Percentiles rank a stretch among this genome's conserved stretches.
phyloP scores from a whole-genome alignment of 768 basidiomycete genomes.

The Pleurotus platypus region DNA sequence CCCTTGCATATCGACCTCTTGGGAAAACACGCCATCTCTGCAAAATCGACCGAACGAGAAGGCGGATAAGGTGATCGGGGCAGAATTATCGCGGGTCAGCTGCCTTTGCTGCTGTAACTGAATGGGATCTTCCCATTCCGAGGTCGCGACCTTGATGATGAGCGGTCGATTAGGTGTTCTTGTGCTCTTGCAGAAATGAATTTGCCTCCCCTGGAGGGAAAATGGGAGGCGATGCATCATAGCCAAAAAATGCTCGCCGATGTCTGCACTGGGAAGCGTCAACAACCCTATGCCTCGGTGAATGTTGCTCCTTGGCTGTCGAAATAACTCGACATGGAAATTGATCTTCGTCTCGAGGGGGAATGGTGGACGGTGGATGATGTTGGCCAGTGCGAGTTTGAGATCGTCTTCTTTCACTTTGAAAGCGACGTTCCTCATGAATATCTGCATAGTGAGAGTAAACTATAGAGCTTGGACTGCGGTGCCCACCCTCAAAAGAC shows the following conservation, averaged over 20 bases:
- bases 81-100: not conserved
- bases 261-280: not conserved
- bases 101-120: not conserved
- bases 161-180: not conserved
- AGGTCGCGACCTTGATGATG: not conserved
- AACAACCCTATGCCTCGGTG: not conserved
- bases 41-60: conserved; percentile 26
- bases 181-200: not conserved
- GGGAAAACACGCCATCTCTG: conserved; percentile 27
- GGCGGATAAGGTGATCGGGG: not conserved
- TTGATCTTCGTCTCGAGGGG: not conserved
- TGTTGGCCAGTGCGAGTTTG: not conserved
- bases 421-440: not conserved
- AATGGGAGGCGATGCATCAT: not conserved
- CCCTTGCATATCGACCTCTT: conserved; percentile 17
- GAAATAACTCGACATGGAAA: not conserved
- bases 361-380: conserved; percentile 6
- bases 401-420: conserved; percentile 3
- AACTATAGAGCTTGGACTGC: too few relatives aligned
- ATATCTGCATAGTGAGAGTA: not conserved
- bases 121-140: conserved; percentile 2
- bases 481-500: too few relatives aligned
- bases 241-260: not conserved
- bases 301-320: not conserved
- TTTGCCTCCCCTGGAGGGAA: not conserved